A percentile compares a stretch with the other conserved stretches of the same genome.
These are phyloP conservation scores for Coccomyxa subellipsoidea DNA, from an alignment of 163 green algal species.

Conservation along the genomic window DNA sequence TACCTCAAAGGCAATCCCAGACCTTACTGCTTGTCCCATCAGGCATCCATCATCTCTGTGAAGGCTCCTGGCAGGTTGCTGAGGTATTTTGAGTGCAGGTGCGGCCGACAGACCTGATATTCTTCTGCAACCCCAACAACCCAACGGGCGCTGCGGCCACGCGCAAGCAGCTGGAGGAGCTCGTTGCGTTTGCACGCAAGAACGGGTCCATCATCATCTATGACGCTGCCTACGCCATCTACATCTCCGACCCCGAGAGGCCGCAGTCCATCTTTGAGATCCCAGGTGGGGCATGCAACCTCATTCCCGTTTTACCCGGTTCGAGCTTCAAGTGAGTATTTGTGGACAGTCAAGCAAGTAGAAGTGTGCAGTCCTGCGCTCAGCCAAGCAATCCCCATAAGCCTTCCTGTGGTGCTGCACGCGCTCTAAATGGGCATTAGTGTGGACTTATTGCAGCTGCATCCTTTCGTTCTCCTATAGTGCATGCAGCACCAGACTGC, in stretches of 20 bases:
- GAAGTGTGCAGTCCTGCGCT: no score
- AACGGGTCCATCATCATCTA: slow-evolving; percentile 97
- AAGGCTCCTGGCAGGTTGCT: not conserved
- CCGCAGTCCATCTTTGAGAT: slow-evolving; percentile 98
- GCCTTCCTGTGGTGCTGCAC: no score
- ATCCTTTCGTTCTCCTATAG: no score
- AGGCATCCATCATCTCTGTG: not conserved
- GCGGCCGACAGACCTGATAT: slow-evolving; percentile 93
- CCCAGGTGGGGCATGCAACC: slow-evolving; percentile 72
- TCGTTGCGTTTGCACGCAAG: slow-evolving; percentile 82
- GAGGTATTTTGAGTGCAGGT: slow-evolving; percentile 35
- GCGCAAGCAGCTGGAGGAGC: slow-evolving; percentile 82
- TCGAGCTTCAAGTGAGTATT: not conserved
- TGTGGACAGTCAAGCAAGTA: no score
- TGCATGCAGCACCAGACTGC: no score
- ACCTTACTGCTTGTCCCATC: not conserved
- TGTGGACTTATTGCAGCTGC: no score
- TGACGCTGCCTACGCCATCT: slow-evolving; percentile 97
- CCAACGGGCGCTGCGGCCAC: slow-evolving; percentile 91
- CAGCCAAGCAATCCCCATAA: no score
- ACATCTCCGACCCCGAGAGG: slow-evolving; percentile 92
- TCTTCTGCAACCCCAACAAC: slow-evolving; percentile 99
- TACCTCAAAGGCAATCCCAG: no score
- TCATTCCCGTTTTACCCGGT: not conserved
- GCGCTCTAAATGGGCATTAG: no score